These are phyloP conservation scores for Plicaturopsis crispa DNA, from an alignment of 768 basidiomycete species.

Conservation along the genomic window DNA sequence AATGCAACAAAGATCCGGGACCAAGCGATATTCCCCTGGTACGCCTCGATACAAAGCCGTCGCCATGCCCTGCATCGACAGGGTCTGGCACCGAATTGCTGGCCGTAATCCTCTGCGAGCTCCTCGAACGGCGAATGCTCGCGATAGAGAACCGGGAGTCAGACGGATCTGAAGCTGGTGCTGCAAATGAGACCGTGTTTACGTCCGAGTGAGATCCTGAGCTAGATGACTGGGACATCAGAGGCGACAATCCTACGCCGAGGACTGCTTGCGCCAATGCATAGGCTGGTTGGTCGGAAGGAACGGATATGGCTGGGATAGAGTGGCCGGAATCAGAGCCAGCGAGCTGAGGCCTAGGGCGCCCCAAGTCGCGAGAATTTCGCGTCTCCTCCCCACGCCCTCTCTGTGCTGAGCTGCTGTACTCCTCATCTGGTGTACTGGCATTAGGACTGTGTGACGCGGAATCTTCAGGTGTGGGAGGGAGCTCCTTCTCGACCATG, in stretches of 20 bases:
- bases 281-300: constrained; percentile 22
- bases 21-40: constrained; percentile 54
- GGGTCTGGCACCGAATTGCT: too few species aligned
- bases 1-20: constrained; percentile 29
- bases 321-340: constrained; percentile 12
- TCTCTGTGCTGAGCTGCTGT: too few species aligned
- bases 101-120: constrained; percentile 35
- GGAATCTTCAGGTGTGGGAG: constrained; percentile 29
- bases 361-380: constrained; percentile 14
- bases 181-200: constrained; percentile 39
- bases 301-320: constrained; percentile 16
- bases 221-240: constrained; percentile 33
- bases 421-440: constrained; percentile 1
- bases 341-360: constrained; percentile 4
- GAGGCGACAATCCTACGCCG: constrained; percentile 51
- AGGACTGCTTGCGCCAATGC: constrained; percentile 50
- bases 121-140: constrained; percentile 42
- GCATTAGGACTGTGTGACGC: constrained; percentile 4
- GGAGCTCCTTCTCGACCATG: constrained; percentile 38
- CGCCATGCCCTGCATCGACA: constrained; percentile 1
- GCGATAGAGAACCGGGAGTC: too few species aligned
- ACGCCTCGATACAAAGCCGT: constrained; percentile 19
- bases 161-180: constrained; percentile 14
- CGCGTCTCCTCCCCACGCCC: too few species aligned
- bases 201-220: constrained; percentile 35